Percentiles rank a stretch among this genome's conserved stretches.
Evolutionary conservation across 148 eudicot species (phyloP).

Genomic region (Limonium bicolor): DNA sequence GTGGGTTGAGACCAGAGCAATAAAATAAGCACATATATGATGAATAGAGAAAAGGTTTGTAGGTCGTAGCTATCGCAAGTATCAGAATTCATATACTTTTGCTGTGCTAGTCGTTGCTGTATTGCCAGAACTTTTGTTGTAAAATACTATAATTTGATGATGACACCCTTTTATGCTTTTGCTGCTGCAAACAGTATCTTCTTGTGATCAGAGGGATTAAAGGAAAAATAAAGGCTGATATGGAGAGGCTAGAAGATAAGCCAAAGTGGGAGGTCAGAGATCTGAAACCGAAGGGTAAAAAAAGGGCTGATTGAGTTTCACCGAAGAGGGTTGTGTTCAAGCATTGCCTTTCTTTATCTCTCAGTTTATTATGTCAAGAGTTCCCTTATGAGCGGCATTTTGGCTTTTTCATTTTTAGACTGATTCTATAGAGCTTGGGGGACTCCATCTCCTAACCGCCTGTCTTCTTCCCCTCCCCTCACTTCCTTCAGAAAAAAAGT

Average conservation of each 20-base stretch:
- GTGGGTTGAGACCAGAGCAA: not conserved
- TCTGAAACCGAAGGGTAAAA: no score
- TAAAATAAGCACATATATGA: no score
- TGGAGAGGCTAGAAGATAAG: slow-evolving; percentile 28
- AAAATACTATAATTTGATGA: not conserved
- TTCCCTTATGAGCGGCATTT: no score
- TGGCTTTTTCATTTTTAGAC: no score
- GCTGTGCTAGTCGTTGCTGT: not conserved
- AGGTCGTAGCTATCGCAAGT: not conserved
- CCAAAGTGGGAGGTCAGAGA: slow-evolving; percentile 44
- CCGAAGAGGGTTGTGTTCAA: no score
- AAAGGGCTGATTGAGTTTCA: no score
- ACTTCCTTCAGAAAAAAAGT: no score
- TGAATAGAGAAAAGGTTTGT: not conserved
- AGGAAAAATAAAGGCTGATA: slow-evolving; percentile 33
- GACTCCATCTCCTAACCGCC: no score
- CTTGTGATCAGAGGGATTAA: slow-evolving; percentile 38
- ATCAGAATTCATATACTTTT: not conserved
- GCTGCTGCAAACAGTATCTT: slow-evolving; percentile 29
- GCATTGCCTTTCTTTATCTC: no score
- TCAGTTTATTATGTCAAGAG: no score
- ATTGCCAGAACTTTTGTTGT: not conserved
- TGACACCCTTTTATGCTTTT: not conserved
- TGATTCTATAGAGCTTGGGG: no score
- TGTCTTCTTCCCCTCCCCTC: no score